Evolutionary conservation across 306 rosid genomes (phyloP).

Genomic region (Quercus robur): DNA sequence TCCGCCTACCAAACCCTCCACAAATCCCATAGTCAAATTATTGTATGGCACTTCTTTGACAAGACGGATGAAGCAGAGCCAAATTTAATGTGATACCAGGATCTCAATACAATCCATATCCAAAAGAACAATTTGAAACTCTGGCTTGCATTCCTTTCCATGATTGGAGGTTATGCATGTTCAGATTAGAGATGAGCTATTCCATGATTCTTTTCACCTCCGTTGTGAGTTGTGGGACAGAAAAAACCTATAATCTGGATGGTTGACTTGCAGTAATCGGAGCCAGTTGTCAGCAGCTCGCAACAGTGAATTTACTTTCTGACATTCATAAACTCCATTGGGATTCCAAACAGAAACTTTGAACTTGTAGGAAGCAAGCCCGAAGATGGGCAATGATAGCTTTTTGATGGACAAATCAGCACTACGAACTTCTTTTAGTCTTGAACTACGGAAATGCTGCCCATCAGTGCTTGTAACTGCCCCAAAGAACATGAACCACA

Average conservation of each 20-base stretch:
- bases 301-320: slow-evolving; percentile 55
- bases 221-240: slow-evolving; percentile 38
- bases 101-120: slow-evolving; percentile 8
- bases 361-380: slow-evolving; percentile 78
- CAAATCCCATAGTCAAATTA: slow-evolving; percentile 1
- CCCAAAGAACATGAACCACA: slow-evolving; percentile 21
- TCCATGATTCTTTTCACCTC: slow-evolving; percentile 35
- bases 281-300: slow-evolving; percentile 79
- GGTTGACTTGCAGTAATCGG: slow-evolving; percentile 53
- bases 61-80: not conserved
- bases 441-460: slow-evolving; percentile 41
- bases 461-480: slow-evolving; percentile 63
- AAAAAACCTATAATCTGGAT: slow-evolving; percentile 80
- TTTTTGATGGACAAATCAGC: slow-evolving; percentile 40
- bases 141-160: slow-evolving; percentile 6
- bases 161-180: slow-evolving; percentile 3
- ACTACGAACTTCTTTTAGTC: slow-evolving; percentile 34
- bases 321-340: slow-evolving; percentile 55
- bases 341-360: slow-evolving; percentile 70
- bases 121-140: slow-evolving; percentile 21
- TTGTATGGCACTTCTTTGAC: slow-evolving; percentile 9
- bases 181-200: not conserved
- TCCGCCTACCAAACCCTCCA: slow-evolving; percentile 14
- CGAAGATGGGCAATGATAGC: slow-evolving; percentile 65
- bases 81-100: slow-evolving; percentile 7